These are phyloP conservation scores for Earliella scabrosa DNA, from an alignment of 1,284 basidiomycete genomes.

Conservation along the genomic window DNA sequence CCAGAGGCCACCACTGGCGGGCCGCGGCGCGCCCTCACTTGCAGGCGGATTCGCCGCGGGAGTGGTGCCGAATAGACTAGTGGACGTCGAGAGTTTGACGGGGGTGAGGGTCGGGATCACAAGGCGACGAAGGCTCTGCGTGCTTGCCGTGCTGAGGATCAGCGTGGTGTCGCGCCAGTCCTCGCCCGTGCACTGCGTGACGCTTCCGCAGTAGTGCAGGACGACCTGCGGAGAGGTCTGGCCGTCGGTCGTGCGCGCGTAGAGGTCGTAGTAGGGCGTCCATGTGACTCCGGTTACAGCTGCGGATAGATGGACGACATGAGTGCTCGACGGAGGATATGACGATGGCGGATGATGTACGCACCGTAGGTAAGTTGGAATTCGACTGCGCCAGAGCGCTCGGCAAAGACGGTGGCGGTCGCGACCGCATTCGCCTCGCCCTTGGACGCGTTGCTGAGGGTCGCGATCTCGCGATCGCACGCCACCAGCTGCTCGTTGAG, in stretches of 20 bases:
- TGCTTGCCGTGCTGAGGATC: constrained; percentile 52
- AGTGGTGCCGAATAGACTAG: no score
- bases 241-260: constrained; percentile 47
- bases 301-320: constrained; percentile 24
- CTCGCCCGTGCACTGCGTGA: constrained; percentile 61
- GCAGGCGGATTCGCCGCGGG: no score
- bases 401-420: background rate
- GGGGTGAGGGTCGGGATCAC: background rate
- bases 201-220: constrained; percentile 57
- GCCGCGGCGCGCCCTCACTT: no score
- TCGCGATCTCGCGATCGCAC: constrained; percentile 6
- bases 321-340: no score
- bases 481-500: background rate
- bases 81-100: background rate
- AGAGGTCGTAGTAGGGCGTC: constrained; percentile 60
- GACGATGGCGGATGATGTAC: background rate
- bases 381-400: constrained; percentile 33
- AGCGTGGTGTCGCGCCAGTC: constrained; percentile 56
- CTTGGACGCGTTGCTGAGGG: background rate
- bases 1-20: no score
- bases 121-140: constrained; percentile 5
- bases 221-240: constrained; percentile 47
- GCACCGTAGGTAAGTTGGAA: background rate
- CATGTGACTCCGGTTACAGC: constrained; percentile 57
- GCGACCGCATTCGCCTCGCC: background rate